Base-by-base conservation (phyloP, 1,284 basidiomycete species). In the Golubevia pallescens region DNA sequence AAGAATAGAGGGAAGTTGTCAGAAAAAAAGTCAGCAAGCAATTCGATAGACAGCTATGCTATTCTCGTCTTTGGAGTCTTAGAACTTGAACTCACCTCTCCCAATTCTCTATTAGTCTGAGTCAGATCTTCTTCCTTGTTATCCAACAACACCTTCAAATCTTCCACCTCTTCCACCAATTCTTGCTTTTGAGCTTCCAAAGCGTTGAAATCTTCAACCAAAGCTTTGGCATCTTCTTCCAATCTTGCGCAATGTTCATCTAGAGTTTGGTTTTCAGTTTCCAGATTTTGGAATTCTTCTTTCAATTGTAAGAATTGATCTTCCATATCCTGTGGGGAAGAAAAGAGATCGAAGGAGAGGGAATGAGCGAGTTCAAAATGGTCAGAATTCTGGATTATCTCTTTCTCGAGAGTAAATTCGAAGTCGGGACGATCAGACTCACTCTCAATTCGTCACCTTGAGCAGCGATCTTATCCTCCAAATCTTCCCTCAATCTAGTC, bases 41-140 rank as follows among this genome's bases (percentile, higher is more conserved):
- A n/a, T n/a, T n/a, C n/a, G n/a, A n/a, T n/a, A n/a, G n/a, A 5
- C 34, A 38, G 34, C 10, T 10, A 48, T 48, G 16, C 16, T 10
- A 48, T 16, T 48, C 42, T 16, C 42, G 8, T 48, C 42, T 16
- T 48, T 48, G 10, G 8, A 48, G 16, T 16, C 16, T 48, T 48
- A 10, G 42, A 24, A 19, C 8, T 38, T n/a, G 4, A 20, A 42
- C 63, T 65, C 32, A 76, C 73, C 57, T 74, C 69, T 20, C 69
- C 71, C 67, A 79, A 65, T 69, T 79, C 75, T 61, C 72, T 70
- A 65, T 77, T 79, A 28, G 75, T 75, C 63, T 77, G 74, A 10
- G 70, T 69, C 21, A 79, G 67, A 51, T 79, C 75, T 34, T 62
- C 71, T n/a, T 77, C 77, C 56, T 67, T 73, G 42, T 67, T 58